These are phyloP conservation scores for Agroathelia rolfsii DNA, from an alignment of 1,284 basidiomycete genomes.

Conservation along the genomic window DNA sequence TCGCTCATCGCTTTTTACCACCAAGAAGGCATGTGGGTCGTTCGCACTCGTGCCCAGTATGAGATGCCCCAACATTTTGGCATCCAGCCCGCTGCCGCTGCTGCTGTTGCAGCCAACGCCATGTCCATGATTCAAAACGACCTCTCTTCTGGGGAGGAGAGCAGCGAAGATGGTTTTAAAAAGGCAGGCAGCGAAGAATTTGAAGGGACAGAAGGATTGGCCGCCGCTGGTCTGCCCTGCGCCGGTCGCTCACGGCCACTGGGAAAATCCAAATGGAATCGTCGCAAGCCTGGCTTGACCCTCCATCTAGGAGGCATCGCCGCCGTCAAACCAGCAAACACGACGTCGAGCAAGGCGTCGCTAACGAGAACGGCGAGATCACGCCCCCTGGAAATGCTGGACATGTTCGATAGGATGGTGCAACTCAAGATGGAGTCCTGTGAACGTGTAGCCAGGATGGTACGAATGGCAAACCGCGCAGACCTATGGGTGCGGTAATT, in stretches of 20 bases:
- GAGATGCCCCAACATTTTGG: too few relatives aligned
- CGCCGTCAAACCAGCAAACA: constrained; percentile 1
- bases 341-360: constrained; percentile 9
- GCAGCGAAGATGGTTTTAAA: too few relatives aligned
- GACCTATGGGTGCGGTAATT: constrained; percentile 18
- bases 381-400: constrained; percentile 45
- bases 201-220: too few relatives aligned
- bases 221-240: constrained; percentile 18
- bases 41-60: constrained; percentile 38
- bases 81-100: too few relatives aligned
- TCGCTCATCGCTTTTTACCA: constrained; percentile 56
- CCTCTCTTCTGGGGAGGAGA: too few relatives aligned
- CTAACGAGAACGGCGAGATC: constrained; percentile 18
- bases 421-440: constrained; percentile 68
- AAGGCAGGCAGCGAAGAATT: too few relatives aligned
- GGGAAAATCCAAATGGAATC: constrained; percentile 21
- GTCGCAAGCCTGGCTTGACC: constrained; percentile 12
- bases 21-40: constrained; percentile 59
- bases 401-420: constrained; percentile 62
- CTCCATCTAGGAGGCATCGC: constrained; percentile 2
- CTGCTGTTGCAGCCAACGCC: too few relatives aligned
- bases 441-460: constrained; percentile 48
- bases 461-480: constrained; percentile 38
- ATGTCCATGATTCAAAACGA: too few relatives aligned
- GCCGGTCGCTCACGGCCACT: constrained; percentile 14